phyloP scores from a whole-genome alignment of 164 flowering plant species.

The Umbellularia californica region DNA sequence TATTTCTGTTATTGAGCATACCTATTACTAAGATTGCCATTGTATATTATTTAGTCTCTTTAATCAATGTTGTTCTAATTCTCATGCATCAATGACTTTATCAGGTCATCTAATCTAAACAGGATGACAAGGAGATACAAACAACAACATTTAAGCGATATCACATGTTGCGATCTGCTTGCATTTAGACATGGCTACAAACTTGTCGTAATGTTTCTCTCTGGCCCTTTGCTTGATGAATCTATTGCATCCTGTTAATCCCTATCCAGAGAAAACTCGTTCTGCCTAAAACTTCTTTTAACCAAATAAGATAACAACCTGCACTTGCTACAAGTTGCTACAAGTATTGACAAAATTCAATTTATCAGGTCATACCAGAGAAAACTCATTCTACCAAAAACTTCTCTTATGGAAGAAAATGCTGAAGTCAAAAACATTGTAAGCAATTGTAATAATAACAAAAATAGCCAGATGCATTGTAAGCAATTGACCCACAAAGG shows the following conservation, averaged over 20 bases:
- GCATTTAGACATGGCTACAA: constrained; percentile 94
- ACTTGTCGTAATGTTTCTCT: constrained; percentile 62
- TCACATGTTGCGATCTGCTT: constrained; percentile 58
- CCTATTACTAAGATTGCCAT: too few relatives aligned
- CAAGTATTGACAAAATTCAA: too few relatives aligned
- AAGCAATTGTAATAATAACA: too few relatives aligned
- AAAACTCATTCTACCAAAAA: too few relatives aligned
- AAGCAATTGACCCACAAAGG: too few relatives aligned
- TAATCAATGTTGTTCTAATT: neutral
- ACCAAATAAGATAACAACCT: constrained; percentile 42
- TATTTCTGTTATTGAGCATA: too few relatives aligned
- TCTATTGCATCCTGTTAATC: neutral
- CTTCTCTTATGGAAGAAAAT: too few relatives aligned
- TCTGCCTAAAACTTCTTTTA: constrained; percentile 1
- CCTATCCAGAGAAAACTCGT: neutral
- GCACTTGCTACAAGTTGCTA: constrained; percentile 75
- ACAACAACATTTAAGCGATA: constrained; percentile 66
- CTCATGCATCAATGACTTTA: constrained; percentile 19
- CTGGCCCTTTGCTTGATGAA: neutral
- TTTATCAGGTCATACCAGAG: too few relatives aligned
- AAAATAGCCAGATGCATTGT: too few relatives aligned
- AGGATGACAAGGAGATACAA: constrained; percentile 94
- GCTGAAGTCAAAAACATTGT: too few relatives aligned
- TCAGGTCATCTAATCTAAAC: constrained; percentile 27
- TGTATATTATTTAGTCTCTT: too few relatives aligned